A percentile compares a stretch with the other conserved stretches of the same genome.
Conservation (phyloP, 208 protist genomes). For the Acanthamoeba sp. region DNA sequence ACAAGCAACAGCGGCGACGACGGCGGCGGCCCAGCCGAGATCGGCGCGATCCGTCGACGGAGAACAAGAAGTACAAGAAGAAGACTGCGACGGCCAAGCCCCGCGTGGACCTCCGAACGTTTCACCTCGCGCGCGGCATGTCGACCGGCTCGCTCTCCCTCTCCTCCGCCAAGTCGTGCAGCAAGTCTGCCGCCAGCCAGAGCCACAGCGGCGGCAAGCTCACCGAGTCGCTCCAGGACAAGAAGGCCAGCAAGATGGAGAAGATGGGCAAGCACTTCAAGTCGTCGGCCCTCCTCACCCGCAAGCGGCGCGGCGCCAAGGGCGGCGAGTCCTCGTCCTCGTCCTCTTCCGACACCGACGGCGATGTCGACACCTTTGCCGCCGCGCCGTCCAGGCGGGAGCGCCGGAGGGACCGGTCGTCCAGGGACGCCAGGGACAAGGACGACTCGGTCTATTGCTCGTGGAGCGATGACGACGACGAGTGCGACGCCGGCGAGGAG, state of each 20-base stretch:
- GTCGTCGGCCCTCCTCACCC: constrained; percentile 6
- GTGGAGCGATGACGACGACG: constrained; percentile 10
- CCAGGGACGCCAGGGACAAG: background rate
- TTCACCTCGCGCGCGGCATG: constrained; percentile 8
- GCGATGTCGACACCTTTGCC: background rate
- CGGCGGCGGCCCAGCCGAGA: constrained; percentile 1
- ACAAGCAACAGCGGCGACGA: constrained; percentile 31
- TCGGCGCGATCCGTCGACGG: background rate
- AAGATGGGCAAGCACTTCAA: constrained; percentile 18
- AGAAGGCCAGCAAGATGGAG: background rate
- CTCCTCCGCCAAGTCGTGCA: background rate
- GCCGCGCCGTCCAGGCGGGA: background rate
- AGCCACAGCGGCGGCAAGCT: background rate
- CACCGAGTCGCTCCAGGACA: background rate
- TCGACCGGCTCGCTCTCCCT: background rate
- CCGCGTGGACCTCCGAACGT: background rate
- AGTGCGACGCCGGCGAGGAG: background rate
- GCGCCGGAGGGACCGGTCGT: background rate
- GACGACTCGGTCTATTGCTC: constrained; percentile 11
- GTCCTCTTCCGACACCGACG: background rate
- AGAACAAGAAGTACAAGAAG: background rate
- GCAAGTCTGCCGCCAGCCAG: background rate
- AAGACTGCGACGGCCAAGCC: background rate
- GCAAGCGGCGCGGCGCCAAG: background rate
- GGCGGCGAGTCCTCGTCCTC: background rate